A percentile compares a stretch with the other conserved stretches of the same genome.
Conservation (phyloP, 1,139 yeast genomes). For the Candida smagusa region DNA sequence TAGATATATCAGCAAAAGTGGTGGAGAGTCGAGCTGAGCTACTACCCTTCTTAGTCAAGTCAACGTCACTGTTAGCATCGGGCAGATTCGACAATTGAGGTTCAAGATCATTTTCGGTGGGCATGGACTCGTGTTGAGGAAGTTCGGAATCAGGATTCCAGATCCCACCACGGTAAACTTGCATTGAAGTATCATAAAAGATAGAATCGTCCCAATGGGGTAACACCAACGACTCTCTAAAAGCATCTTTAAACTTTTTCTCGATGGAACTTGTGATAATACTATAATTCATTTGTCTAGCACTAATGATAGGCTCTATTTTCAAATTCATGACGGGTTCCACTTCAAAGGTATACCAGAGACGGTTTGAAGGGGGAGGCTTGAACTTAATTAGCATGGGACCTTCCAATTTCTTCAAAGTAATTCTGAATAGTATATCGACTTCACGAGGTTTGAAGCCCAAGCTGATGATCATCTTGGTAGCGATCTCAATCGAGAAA, state of each 20-base stretch:
- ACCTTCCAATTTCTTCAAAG: conserved; percentile 68
- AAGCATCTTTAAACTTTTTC: conserved; percentile 72
- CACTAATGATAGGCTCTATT: conserved; percentile 85
- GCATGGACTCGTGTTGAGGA: background rate
- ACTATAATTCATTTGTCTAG: conserved; percentile 73
- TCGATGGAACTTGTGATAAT: conserved; percentile 79
- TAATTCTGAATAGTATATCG: conserved; percentile 69
- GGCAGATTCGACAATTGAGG: background rate
- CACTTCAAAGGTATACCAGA: conserved; percentile 85
- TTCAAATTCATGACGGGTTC: conserved; percentile 74
- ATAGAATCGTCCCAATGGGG: conserved; percentile 90
- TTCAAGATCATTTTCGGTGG: background rate
- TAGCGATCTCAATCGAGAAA: conserved; percentile 70
- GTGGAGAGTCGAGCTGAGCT: conserved; percentile 15
- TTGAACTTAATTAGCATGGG: conserved; percentile 67
- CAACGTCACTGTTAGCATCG: background rate
- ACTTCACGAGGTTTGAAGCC: conserved; percentile 83
- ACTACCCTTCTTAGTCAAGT: background rate
- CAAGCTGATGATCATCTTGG: conserved; percentile 70
- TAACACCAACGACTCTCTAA: conserved; percentile 72
- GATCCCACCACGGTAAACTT: conserved; percentile 85
- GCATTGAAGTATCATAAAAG: conserved; percentile 61
- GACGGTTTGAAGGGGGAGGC: conserved; percentile 84
- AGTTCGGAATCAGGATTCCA: conserved; percentile 52
- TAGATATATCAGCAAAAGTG: conserved; percentile 36